Percentiles rank a stretch among this genome's conserved stretches.
Evolutionary conservation across 2,329 filamentous ascomycete genomes (phyloP).

Genomic region (Cladosporium sphaerospermum): DNA sequence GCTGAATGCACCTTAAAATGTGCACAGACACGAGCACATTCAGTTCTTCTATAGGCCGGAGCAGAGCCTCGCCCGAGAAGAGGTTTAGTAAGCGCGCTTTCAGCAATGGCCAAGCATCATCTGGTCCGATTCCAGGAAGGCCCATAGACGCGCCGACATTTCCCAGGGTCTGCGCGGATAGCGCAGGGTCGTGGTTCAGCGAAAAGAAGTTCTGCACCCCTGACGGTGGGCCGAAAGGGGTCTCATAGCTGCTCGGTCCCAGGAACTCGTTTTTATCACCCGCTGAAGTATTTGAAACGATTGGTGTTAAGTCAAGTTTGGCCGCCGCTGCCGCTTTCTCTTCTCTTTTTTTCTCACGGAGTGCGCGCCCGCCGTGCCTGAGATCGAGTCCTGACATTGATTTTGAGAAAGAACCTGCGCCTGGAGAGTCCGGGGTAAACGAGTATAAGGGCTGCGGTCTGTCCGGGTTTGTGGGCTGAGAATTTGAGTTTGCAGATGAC

Average conservation of each 20-base stretch:
- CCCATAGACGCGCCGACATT: conserved; percentile 43
- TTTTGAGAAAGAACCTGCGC: conserved; percentile 67
- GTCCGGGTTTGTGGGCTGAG: conserved; percentile 65
- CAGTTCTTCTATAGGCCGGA: conserved; percentile 76
- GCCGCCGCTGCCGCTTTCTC: conserved; percentile 42
- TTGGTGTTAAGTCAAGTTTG: conserved; percentile 26
- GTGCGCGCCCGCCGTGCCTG: conserved; percentile 66
- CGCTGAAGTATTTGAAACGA: conserved; percentile 26
- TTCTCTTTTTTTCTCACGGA: conserved; percentile 66
- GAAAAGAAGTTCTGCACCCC: conserved; percentile 26
- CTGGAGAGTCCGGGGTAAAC: conserved; percentile 70
- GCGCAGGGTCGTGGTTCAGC: conserved; percentile 17
- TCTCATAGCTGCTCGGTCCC: conserved; percentile 19
- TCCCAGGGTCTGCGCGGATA: conserved; percentile 35
- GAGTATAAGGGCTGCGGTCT: conserved; percentile 73
- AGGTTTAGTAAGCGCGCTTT: conserved; percentile 70
- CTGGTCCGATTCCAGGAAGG: conserved; percentile 45
- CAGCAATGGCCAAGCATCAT: conserved; percentile 77
- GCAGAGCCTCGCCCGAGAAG: conserved; percentile 74
- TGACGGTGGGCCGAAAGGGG: conserved; percentile 23
- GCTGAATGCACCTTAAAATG: conserved; percentile 70
- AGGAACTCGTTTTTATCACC: conserved; percentile 16
- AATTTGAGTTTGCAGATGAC: conserved; percentile 71
- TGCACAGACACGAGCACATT: conserved; percentile 75
- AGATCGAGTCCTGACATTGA: conserved; percentile 75